These are phyloP conservation scores for Omphalea diandra DNA, from an alignment of 441 rosid genomes.

Conservation along the genomic window DNA sequence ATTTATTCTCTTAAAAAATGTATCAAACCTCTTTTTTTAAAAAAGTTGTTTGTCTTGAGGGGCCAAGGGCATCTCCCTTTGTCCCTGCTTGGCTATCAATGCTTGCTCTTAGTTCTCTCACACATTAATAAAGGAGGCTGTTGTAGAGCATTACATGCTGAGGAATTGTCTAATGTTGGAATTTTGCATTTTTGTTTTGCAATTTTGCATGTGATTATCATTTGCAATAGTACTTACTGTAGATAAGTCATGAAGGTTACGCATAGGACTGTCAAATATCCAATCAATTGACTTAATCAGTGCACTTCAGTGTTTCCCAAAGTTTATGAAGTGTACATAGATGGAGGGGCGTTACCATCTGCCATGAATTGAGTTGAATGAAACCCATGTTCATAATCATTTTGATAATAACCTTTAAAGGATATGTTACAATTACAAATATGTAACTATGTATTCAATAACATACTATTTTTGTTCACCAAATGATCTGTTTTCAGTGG, in stretches of 20 bases:
- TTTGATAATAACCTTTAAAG: neutral
- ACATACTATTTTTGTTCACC: neutral
- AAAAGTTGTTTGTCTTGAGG: too few relatives aligned
- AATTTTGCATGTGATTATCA: neutral
- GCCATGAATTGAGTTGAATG: neutral
- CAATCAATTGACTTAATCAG: neutral
- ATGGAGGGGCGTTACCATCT: too few relatives aligned
- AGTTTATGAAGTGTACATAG: neutral
- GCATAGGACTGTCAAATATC: neutral
- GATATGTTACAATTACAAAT: neutral
- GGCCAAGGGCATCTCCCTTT: too few relatives aligned
- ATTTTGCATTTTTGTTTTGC: neutral
- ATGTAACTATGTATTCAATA: too few relatives aligned
- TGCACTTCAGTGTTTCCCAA: constrained; percentile 1
- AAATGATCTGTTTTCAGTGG: neutral
- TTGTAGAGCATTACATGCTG: neutral
- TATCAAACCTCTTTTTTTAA: too few relatives aligned
- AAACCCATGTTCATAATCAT: neutral
- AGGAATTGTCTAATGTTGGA: neutral
- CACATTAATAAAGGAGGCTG: neutral
- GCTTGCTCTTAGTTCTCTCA: neutral
- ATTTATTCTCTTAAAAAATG: too few relatives aligned
- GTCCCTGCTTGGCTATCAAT: neutral
- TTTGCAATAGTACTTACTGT: neutral
- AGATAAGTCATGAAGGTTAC: neutral